phyloP scores from a whole-genome alignment of 805 yeast species.

The Lipomyces yamanashiensis region DNA sequence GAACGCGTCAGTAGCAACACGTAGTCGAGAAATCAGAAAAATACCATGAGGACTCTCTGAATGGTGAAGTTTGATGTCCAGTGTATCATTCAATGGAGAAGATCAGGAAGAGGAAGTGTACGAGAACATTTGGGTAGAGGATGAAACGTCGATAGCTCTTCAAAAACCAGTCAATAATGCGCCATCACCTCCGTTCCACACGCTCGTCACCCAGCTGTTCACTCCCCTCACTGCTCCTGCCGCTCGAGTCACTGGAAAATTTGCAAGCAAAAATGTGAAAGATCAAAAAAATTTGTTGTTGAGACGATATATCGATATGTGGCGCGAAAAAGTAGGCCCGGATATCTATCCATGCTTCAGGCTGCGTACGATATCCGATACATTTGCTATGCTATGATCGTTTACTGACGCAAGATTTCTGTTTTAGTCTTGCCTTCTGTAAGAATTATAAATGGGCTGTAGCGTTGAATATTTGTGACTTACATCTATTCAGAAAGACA shows the following conservation, averaged over 20 bases:
- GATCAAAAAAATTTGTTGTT: conserved; percentile 44
- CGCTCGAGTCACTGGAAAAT: conserved; percentile 9
- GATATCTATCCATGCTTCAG: conserved; percentile 71
- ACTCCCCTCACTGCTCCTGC: conserved; percentile 43
- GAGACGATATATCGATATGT: conserved; percentile 51
- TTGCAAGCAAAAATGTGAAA: conserved; percentile 11
- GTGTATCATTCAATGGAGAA: background rate
- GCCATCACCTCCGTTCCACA: conserved; percentile 50
- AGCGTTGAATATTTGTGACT: background rate
- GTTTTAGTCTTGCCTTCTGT: conserved; percentile 36
- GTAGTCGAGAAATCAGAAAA: too few relatives aligned
- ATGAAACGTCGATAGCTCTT: conserved; percentile 4
- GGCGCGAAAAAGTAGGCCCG: conserved; percentile 61
- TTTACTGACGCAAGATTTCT: background rate
- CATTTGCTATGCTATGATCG: background rate
- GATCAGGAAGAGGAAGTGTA: background rate
- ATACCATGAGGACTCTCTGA: too few relatives aligned
- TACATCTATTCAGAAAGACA: conserved; percentile 49
- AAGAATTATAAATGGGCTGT: background rate
- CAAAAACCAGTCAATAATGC: conserved; percentile 48
- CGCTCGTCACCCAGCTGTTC: conserved; percentile 51
- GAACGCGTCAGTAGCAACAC: too few relatives aligned
- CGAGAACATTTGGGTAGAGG: conserved; percentile 15
- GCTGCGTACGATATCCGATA: conserved; percentile 45
- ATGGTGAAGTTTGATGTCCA: conserved; percentile 1